Percentiles rank a stretch among this genome's conserved stretches.
Evolutionary conservation across 352 stramenopile genomes (phyloP).

Genomic region (Globisporangium yorkense): DNA sequence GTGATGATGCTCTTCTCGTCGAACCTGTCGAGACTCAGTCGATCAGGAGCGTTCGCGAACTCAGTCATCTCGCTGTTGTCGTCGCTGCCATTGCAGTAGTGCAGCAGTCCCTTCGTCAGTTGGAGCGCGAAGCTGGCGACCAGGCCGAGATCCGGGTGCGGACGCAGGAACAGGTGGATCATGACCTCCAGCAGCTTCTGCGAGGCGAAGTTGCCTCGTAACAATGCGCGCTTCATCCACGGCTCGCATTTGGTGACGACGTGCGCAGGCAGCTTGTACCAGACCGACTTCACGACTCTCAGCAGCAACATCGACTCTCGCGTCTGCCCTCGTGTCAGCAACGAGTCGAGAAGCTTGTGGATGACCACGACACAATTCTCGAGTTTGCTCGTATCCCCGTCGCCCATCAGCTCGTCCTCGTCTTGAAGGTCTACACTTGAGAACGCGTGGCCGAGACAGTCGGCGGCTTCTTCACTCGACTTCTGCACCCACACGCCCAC

Average conservation of each 20-base stretch:
- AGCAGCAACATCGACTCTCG: constrained; percentile 14
- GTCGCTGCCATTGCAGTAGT: constrained; percentile 27
- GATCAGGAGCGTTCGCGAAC: constrained; percentile 4
- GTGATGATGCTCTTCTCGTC: constrained; percentile 30
- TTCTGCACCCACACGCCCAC: constrained; percentile 18
- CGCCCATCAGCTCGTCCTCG: constrained; percentile 16
- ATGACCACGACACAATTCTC: constrained; percentile 21
- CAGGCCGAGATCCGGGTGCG: constrained; percentile 15
- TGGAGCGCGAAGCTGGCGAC: constrained; percentile 19
- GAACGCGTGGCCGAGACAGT: constrained; percentile 15
- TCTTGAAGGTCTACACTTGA: constrained; percentile 7
- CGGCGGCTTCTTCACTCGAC: constrained; percentile 14
- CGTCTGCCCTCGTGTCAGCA: constrained; percentile 9
- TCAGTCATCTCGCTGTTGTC: constrained; percentile 10
- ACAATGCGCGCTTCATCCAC: constrained; percentile 28
- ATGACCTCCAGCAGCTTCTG: constrained; percentile 27
- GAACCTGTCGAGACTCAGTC: constrained; percentile 19
- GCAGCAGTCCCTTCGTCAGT: constrained; percentile 25
- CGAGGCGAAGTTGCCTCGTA: constrained; percentile 10
- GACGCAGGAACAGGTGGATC: constrained; percentile 26
- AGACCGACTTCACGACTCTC: constrained; percentile 13
- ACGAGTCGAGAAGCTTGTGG: constrained; percentile 19
- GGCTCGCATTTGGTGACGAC: constrained; percentile 13
- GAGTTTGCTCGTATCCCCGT: constrained; percentile 10
- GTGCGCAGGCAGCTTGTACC: constrained; percentile 14